These are phyloP conservation scores for Coemansia sp. DNA, from an alignment of 371 early-diverging fungal species.

Conservation along the genomic window DNA sequence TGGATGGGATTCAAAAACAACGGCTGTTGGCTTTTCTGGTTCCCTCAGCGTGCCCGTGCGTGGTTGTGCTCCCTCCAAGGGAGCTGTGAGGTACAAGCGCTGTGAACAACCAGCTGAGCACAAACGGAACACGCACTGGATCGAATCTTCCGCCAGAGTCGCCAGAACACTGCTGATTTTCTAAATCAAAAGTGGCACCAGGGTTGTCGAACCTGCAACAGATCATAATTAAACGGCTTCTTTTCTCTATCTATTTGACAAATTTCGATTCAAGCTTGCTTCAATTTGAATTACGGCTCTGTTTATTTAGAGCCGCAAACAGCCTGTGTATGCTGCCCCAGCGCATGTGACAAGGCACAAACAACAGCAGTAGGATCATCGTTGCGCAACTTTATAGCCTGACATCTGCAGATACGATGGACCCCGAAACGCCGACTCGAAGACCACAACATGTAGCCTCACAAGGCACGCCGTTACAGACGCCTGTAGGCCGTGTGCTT, in stretches of 20 bases:
- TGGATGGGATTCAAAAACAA: no score
- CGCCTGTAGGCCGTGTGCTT: constrained; percentile 14
- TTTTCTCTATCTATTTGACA: background rate
- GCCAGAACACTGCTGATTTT: background rate
- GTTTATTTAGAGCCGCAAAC: constrained; percentile 1
- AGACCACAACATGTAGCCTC: background rate
- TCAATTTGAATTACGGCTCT: constrained; percentile 1
- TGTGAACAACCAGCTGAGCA: no score
- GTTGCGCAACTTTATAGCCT: background rate
- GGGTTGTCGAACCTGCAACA: background rate
- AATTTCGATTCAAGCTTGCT: background rate
- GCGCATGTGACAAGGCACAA: background rate
- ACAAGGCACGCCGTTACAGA: background rate
- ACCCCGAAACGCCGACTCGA: constrained; percentile 29
- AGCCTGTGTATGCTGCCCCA: background rate
- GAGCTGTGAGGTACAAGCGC: no score
- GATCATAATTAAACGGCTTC: background rate
- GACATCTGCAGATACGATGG: constrained; percentile 9
- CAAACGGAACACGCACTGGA: background rate
- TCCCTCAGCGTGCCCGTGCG: no score
- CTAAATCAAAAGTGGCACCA: background rate
- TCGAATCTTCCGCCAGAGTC: background rate
- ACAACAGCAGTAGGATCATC: constrained; percentile 1
- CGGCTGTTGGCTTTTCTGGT: no score
- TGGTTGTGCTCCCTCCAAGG: no score